These are phyloP conservation scores for Chrysanthemum seticuspe DNA, from an alignment of 129 eudicot species.

Conservation along the genomic window DNA sequence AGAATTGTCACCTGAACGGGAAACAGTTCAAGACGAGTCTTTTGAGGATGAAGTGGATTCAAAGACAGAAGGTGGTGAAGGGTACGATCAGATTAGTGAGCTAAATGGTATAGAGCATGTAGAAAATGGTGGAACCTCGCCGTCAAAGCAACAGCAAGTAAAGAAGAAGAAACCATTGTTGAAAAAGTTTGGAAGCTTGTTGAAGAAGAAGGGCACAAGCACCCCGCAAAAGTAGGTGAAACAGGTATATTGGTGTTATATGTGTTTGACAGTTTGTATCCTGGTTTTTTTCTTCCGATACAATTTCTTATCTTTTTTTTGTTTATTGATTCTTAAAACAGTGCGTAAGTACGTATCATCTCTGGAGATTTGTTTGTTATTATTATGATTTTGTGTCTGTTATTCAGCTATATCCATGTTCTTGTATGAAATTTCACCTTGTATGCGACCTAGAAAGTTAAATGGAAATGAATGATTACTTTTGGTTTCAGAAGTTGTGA, in stretches of 20 bases:
- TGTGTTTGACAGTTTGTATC: slow-evolving; percentile 31
- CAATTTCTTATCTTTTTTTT: slow-evolving; percentile 22
- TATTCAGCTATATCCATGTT: slow-evolving; percentile 21
- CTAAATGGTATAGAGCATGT: slow-evolving; percentile 51
- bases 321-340: slow-evolving; percentile 27
- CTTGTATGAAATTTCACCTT: slow-evolving; percentile 25
- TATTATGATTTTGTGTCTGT: slow-evolving; percentile 33
- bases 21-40: slow-evolving; percentile 53
- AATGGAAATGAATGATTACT: slow-evolving; percentile 20
- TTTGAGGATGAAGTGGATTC: slow-evolving; percentile 77
- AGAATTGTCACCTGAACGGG: slow-evolving; percentile 74
- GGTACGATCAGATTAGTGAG: slow-evolving; percentile 39
- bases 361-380: slow-evolving; percentile 40
- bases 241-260: slow-evolving; percentile 37
- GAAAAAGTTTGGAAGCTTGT: slow-evolving; percentile 79
- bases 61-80: slow-evolving; percentile 59
- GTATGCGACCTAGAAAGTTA: slow-evolving; percentile 28
- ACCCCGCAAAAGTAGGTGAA: slow-evolving; percentile 41
- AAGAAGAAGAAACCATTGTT: slow-evolving; percentile 93
- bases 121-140: slow-evolving; percentile 65
- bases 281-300: slow-evolving; percentile 26
- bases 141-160: slow-evolving; percentile 52
- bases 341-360: slow-evolving; percentile 47
- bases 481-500: slow-evolving; percentile 14
- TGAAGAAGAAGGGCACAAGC: slow-evolving; percentile 77